Conservation (phyloP, 495 filamentous ascomycete genomes). For the Neurospora cerealis region DNA sequence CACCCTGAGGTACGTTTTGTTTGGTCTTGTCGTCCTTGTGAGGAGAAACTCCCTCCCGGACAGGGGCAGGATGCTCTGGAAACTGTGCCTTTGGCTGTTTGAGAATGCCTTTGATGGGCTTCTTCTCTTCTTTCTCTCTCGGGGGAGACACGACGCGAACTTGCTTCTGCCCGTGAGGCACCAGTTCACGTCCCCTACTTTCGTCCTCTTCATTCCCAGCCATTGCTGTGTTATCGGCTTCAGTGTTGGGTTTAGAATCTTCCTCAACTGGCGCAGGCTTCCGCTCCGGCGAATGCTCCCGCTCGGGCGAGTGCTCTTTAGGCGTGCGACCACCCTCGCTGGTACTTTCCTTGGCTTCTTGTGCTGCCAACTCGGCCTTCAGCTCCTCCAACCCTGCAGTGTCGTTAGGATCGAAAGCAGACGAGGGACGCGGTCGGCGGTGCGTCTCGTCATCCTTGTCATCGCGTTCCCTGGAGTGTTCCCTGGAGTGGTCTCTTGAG, state of each 20-base stretch:
- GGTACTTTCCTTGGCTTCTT: background rate
- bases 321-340: constrained; percentile 7
- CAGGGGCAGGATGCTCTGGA: constrained; percentile 64
- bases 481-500: background rate
- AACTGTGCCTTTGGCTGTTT: constrained; percentile 65
- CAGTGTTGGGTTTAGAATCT: constrained; percentile 5
- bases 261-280: constrained; percentile 11
- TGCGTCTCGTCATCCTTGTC: constrained; percentile 7
- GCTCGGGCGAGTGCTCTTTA: constrained; percentile 7
- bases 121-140: constrained; percentile 35
- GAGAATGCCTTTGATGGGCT: constrained; percentile 40
- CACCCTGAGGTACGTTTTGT: constrained; percentile 60
- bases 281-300: constrained; percentile 22
- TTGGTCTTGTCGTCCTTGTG: constrained; percentile 73
- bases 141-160: constrained; percentile 48
- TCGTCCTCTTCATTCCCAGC: constrained; percentile 21
- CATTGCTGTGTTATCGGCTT: constrained; percentile 13
- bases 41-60: constrained; percentile 83
- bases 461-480: background rate
- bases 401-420: constrained; percentile 42
- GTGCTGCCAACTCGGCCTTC: constrained; percentile 33
- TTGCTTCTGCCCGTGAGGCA: constrained; percentile 27
- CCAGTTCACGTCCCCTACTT: constrained; percentile 29
- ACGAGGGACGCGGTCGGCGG: constrained; percentile 23
- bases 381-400: constrained; percentile 34